Evolutionary conservation across 1,284 basidiomycete species (phyloP).

Genomic region (Fomitopsis palustris): DNA sequence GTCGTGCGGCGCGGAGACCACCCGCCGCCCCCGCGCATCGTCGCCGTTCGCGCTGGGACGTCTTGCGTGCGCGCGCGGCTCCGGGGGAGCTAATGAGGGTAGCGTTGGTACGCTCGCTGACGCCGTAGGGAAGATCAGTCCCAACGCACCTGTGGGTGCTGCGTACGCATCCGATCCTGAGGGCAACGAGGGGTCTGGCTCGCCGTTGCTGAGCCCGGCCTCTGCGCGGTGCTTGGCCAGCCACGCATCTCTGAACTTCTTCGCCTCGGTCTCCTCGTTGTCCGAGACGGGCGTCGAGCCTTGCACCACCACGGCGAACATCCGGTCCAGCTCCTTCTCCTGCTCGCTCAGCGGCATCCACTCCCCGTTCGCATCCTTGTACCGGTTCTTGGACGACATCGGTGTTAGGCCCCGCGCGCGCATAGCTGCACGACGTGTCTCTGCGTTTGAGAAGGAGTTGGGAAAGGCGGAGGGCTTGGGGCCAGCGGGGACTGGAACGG

Average conservation of each 20-base stretch:
- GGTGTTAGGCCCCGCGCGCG: conserved; percentile 28
- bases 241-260: conserved; percentile 29
- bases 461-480: conserved; percentile 16
- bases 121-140: too few relatives aligned
- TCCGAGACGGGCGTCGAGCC: conserved; percentile 2
- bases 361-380: conserved; percentile 19
- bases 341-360: conserved; percentile 28
- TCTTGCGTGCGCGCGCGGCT: background rate
- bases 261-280: conserved; percentile 23
- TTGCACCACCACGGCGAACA: conserved; percentile 20
- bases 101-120: background rate
- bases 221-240: conserved; percentile 17
- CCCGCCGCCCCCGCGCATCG: too few relatives aligned
- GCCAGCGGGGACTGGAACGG: conserved; percentile 18
- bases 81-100: background rate
- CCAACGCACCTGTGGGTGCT: background rate
- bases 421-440: conserved; percentile 29
- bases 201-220: background rate
- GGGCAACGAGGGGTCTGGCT: background rate
- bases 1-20: background rate
- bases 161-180: background rate
- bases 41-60: background rate
- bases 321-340: conserved; percentile 28
- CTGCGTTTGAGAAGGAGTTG: conserved; percentile 23
- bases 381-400: conserved; percentile 6